Conservation (phyloP, 257 asterid genomes). For the Plectranthus barbatus region DNA sequence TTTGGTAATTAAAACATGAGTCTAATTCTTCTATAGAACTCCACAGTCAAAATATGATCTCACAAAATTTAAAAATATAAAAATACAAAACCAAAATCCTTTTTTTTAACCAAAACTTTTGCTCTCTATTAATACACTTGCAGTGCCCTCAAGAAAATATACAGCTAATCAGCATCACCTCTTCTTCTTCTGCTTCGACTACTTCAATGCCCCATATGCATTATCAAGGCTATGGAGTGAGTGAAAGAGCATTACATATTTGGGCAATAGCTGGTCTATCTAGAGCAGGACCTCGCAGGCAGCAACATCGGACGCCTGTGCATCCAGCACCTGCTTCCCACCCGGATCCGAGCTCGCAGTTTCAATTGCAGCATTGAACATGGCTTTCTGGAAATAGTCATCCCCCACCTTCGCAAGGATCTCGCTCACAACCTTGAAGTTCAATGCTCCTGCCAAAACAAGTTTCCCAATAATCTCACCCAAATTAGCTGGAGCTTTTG, state of each 20-base stretch:
- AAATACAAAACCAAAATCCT: conserved; percentile 29
- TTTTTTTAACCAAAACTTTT: conserved; percentile 16
- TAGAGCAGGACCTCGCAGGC: conserved; percentile 59
- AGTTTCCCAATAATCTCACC: conserved; percentile 70
- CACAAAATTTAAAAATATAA: conserved; percentile 40
- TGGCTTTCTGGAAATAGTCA: conserved; percentile 47
- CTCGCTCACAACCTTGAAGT: conserved; percentile 57
- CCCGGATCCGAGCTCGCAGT: conserved; percentile 30
- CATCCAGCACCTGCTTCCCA: conserved; percentile 50
- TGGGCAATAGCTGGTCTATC: too few species aligned
- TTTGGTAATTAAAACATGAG: too few species aligned
- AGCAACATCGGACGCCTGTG: conserved; percentile 54
- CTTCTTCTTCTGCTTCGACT: conserved; percentile 17
- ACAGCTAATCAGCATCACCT: conserved; percentile 31
- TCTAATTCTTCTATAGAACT: background rate
- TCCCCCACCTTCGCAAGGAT: conserved; percentile 51
- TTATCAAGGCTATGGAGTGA: background rate
- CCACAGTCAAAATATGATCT: conserved; percentile 32
- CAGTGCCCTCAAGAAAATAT: conserved; percentile 37
- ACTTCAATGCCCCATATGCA: conserved; percentile 19
- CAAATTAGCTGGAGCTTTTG: conserved; percentile 76
- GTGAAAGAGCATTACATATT: too few species aligned
- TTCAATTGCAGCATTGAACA: conserved; percentile 35
- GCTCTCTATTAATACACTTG: conserved; percentile 33
- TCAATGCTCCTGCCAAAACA: conserved; percentile 46